Percentiles rank a stretch among this genome's conserved stretches.
Conservation (phyloP, 148 eudicot species). For the Dysphania ambrosioides region DNA sequence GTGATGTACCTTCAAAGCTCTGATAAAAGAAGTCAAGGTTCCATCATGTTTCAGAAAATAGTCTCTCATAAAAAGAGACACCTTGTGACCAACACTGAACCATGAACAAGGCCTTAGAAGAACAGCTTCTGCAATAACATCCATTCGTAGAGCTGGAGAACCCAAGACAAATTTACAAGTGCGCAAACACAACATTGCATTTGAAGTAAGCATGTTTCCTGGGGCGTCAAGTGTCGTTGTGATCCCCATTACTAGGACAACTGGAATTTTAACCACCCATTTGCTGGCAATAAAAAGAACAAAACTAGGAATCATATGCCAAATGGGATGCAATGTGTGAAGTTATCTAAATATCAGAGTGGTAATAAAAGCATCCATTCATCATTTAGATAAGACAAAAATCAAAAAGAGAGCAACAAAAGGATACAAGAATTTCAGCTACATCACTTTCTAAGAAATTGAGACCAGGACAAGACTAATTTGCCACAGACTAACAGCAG, state of each 20-base stretch:
- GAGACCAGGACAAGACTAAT: not conserved
- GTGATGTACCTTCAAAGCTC: slow-evolving; percentile 71
- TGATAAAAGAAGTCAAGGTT: slow-evolving; percentile 67
- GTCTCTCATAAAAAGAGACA: slow-evolving; percentile 74
- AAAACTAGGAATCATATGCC: not conserved
- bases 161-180: slow-evolving; percentile 54
- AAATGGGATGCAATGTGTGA: not conserved
- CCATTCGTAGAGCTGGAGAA: slow-evolving; percentile 84
- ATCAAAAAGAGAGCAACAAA: not conserved
- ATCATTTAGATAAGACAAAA: not conserved
- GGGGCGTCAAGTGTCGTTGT: slow-evolving; percentile 75
- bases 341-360: not conserved
- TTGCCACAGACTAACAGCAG: not conserved
- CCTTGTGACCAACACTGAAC: slow-evolving; percentile 66
- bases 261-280: slow-evolving; percentile 84
- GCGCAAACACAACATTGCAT: slow-evolving; percentile 47
- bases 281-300: slow-evolving; percentile 51
- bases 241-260: slow-evolving; percentile 74
- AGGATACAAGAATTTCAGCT: not conserved
- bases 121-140: slow-evolving; percentile 67
- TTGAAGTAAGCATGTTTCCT: slow-evolving; percentile 51
- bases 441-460: not conserved
- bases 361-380: not conserved
- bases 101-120: slow-evolving; percentile 58
- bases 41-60: slow-evolving; percentile 83